These are phyloP conservation scores for Huiozyma sinensis DNA, from an alignment of 805 yeast genomes.

Conservation along the genomic window DNA sequence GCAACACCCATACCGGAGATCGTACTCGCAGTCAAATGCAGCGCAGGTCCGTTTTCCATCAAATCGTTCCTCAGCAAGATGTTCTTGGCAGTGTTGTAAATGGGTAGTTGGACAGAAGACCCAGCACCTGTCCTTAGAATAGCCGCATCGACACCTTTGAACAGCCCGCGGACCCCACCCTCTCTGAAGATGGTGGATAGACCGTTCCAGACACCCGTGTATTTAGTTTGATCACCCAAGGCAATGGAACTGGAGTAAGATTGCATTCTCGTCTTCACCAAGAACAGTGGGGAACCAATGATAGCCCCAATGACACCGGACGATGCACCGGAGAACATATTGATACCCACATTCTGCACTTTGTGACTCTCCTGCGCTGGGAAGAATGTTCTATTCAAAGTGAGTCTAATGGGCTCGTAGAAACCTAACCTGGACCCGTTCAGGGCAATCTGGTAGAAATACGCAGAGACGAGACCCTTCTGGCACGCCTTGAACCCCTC, in stretches of 20 bases:
- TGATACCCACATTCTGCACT: constrained; percentile 44
- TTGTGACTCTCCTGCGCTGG: constrained; percentile 41
- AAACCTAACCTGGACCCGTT: constrained; percentile 93
- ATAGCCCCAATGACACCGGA: constrained; percentile 88
- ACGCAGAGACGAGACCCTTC: constrained; percentile 83
- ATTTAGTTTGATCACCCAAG: constrained; percentile 90
- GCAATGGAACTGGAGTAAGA: constrained; percentile 59
- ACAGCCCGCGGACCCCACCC: constrained; percentile 79
- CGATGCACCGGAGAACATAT: constrained; percentile 67
- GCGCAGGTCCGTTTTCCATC: constrained; percentile 50
- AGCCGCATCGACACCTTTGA: constrained; percentile 91
- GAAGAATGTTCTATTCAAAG: constrained; percentile 43
- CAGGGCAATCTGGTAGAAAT: constrained; percentile 77
- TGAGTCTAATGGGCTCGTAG: constrained; percentile 75
- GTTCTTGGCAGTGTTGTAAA: constrained; percentile 69
- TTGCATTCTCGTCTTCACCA: constrained; percentile 94
- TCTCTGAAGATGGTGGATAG: constrained; percentile 44
- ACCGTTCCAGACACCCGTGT: constrained; percentile 61
- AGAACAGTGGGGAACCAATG: constrained; percentile 82
- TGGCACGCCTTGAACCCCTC: constrained; percentile 88
- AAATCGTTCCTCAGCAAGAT: constrained; percentile 43
- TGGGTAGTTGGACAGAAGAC: constrained; percentile 88
- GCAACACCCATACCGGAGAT: constrained; percentile 88
- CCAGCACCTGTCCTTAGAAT: constrained; percentile 91
- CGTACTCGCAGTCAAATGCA: constrained; percentile 66